Base-by-base conservation (phyloP, 225 moss, liverwort and hornwort genomes). In the Pseudoscleropodium purum region DNA sequence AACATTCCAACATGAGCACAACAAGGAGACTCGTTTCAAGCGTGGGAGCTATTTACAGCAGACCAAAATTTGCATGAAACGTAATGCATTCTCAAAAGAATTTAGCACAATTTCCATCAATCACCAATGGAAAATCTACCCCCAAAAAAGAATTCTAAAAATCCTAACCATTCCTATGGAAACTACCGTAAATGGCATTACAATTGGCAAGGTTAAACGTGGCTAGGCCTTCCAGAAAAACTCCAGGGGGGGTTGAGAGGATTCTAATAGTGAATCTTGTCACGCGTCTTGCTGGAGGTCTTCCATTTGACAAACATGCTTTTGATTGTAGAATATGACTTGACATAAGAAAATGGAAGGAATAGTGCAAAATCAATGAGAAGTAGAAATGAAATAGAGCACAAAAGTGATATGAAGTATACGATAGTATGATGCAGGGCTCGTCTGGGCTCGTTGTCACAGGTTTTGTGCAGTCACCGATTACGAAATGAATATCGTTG, bases 391-490 rank as follows among this genome's bases (percentile, higher is more conserved):
- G 68, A 82, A 88, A 68, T 26, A 78, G 45, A 86, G 68, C 27
- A 43, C 24, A 29, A 84, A 33, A 90, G 75, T 81, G 85, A 79
- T 63, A 76, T 43, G 87, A 88, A 91, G 41, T 41, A 75, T 93
- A 93, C 93, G 91, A 91, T 84, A 94, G 81, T 88, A 93, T 91
- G 85, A 92, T 91, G 87, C 82, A 92, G 31, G 91, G 87, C 76
- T 95, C 91, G 84, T 93, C 84, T 88, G 93, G 23, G 47, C n/a
- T 89, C 52, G 89, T 80, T 82, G 93, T 88, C 66, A 87, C 92
- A 72, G 98, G 98, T 89, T 89, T 89, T 75, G 93, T 96, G 92
- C 97, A 98, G 87, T 98, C 98, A 73, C 98, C 98, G 43, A 97
- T 93, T 52, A 98, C 89, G 80, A 93, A 95, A 80, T 98, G 95